These are phyloP conservation scores for Pueraria montana DNA, from an alignment of 306 rosid species.

Conservation along the genomic window DNA sequence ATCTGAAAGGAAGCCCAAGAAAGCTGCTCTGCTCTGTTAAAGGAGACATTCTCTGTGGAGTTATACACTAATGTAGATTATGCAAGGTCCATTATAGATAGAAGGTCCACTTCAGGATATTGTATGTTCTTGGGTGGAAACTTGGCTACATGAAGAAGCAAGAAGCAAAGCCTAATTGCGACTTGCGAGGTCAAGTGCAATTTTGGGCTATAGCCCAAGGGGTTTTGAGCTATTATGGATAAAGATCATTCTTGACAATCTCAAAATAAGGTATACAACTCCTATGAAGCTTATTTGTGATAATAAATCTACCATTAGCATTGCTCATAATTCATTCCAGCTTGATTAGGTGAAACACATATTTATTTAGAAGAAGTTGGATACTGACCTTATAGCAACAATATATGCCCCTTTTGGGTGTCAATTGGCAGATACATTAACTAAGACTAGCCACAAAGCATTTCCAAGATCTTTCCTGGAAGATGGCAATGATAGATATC, in stretches of 20 bases:
- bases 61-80: neutral
- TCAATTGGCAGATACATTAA: too few relatives aligned
- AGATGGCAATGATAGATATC: neutral
- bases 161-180: neutral
- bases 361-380: too few relatives aligned
- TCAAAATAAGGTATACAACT: too few relatives aligned
- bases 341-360: too few relatives aligned
- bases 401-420: neutral
- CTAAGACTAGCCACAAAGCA: neutral
- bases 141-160: neutral
- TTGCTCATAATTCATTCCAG: neutral
- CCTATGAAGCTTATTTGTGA: neutral
- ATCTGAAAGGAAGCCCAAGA: conserved; percentile 1
- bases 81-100: neutral
- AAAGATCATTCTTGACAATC: neutral
- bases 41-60: neutral
- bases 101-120: neutral
- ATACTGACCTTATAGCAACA: too few relatives aligned
- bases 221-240: neutral
- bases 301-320: neutral
- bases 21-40: neutral
- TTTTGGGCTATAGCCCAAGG: neutral
- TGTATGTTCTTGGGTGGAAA: conserved; percentile 1
- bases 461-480: neutral
- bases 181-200: neutral